Percentiles rank a stretch among this genome's conserved stretches.
These are phyloP conservation scores for Aspergillus sclerotioniger DNA, from an alignment of 495 filamentous ascomycete genomes.

Conservation along the genomic window DNA sequence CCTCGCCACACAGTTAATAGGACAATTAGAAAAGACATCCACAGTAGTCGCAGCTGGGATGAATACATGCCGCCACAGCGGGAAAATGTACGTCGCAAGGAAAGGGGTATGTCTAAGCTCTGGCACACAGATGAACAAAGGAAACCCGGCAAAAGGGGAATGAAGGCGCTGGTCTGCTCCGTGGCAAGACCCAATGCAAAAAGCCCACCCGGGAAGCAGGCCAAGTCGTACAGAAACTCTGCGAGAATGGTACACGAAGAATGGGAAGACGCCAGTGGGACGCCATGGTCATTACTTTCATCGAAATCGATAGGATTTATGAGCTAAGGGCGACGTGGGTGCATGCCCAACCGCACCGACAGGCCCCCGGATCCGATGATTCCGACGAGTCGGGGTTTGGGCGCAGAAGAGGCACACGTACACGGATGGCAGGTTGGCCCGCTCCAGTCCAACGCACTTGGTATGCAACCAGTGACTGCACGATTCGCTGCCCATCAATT, in stretches of 20 bases:
- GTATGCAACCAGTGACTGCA: conserved; percentile 85
- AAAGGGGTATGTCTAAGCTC: conserved; percentile 26
- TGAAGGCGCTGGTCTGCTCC: conserved; percentile 2
- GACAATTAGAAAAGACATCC: conserved; percentile 23
- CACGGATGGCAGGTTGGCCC: conserved; percentile 62
- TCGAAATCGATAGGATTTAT: conserved; percentile 59
- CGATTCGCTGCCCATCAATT: conserved; percentile 60
- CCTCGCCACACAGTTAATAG: conserved; percentile 19
- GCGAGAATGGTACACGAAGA: conserved; percentile 7
- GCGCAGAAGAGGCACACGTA: conserved; percentile 82
- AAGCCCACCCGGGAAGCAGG: neutral
- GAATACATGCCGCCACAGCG: conserved; percentile 7
- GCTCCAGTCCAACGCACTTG: conserved; percentile 69
- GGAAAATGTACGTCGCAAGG: conserved; percentile 14
- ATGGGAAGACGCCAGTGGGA: neutral
- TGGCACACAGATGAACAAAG: conserved; percentile 20
- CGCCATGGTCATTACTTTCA: conserved; percentile 16
- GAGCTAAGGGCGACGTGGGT: conserved; percentile 60
- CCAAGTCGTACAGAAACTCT: neutral
- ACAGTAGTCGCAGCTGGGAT: neutral
- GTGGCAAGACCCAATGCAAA: conserved; percentile 2
- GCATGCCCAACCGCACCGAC: conserved; percentile 42
- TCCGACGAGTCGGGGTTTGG: conserved; percentile 65
- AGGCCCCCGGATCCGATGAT: conserved; percentile 57
- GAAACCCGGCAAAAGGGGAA: conserved; percentile 13